Percentiles rank a stretch among this genome's conserved stretches.
Conservation (phyloP, 805 yeast species). For the Candida namnaoensis region DNA sequence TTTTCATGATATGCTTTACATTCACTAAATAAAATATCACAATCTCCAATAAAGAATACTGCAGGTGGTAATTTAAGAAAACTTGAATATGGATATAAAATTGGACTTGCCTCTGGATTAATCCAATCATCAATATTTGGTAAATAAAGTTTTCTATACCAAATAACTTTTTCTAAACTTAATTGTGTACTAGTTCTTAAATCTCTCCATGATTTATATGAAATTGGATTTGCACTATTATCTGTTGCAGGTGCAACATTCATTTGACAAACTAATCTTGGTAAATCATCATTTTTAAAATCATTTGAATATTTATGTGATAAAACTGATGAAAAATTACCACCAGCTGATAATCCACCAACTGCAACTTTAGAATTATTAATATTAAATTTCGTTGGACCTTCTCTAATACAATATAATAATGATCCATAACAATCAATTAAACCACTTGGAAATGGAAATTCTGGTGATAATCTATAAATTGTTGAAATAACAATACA, state of each 20-base stretch:
- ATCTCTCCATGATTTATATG: conserved; percentile 29
- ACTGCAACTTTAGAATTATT: conserved; percentile 26
- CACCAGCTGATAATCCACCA: conserved; percentile 41
- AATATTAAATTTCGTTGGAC: conserved; percentile 15
- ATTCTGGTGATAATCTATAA: conserved; percentile 41
- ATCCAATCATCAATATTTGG: conserved; percentile 21
- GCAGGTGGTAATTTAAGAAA: conserved; percentile 32
- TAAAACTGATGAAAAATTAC: conserved; percentile 21
- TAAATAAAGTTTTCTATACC: conserved; percentile 33
- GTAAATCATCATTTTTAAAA: conserved; percentile 5
- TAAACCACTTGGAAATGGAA: conserved; percentile 38
- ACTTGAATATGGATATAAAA: conserved; percentile 29
- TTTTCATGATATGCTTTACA: conserved; percentile 33
- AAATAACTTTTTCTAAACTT: conserved; percentile 35
- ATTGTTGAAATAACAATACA: conserved; percentile 35
- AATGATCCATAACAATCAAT: conserved; percentile 33
- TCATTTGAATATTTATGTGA: conserved; percentile 18
- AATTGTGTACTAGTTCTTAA: conserved; percentile 31
- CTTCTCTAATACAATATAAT: conserved; percentile 18
- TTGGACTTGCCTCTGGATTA: conserved; percentile 31
- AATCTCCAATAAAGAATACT: conserved; percentile 24
- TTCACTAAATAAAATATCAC: conserved; percentile 36
- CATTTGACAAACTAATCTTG: conserved; percentile 29
- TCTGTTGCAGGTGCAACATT: conserved; percentile 37
- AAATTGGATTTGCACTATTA: conserved; percentile 28